Base-by-base conservation (phyloP, 306 rosid genomes). In the Heteromeles arbutifolia region DNA sequence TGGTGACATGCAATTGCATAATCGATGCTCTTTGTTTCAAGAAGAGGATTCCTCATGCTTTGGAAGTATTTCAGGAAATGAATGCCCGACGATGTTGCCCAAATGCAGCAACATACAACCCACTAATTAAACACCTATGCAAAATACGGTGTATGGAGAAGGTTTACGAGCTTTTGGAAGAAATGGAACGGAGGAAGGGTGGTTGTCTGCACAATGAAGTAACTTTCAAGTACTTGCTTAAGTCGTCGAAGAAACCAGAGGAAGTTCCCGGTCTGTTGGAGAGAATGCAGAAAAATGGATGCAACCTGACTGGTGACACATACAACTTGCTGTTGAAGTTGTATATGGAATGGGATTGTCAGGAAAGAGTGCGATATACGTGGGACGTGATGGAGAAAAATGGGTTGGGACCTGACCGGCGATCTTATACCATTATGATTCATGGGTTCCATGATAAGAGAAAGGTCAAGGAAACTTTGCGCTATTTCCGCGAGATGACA, bases 11-110 rank as follows among this genome's bases (percentile, higher is more conserved):
- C 79, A 93, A 85, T 65, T 87, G 89, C 70, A 77, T 93, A 63
- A 86, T 91, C 67, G 89, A 91, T 44, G 95, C 92, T 18, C 97
- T 91, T 79, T 88, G 96, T 88, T 93, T 91, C 89, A 91, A 93
- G 90, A 91, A 93, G 83, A 91, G 96, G 83, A 76, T 91, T 70
- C 97, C 97, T 15, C 84, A 84, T 77, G 93, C 96, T 0, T 82
- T 93, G 76, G 85, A 85, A 70, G 72, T 93, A 74, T 83, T 88
- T 52, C 32, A 31, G 34, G 90, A 79, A 10, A 93, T 93, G 98
- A 80, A 77, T 15, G 81, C 67, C 45, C 58, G 69, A 41, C 92
- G 90, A 28, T 85, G 87, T 73, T 21, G 28, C n/a, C 82, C 90
- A 4, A 85, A 89, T 85, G 90, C 65, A 29, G 90, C 82, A 8